Evolutionary conservation across 352 stramenopile species (phyloP).

Genomic region (Thraustochytrium striatum): DNA sequence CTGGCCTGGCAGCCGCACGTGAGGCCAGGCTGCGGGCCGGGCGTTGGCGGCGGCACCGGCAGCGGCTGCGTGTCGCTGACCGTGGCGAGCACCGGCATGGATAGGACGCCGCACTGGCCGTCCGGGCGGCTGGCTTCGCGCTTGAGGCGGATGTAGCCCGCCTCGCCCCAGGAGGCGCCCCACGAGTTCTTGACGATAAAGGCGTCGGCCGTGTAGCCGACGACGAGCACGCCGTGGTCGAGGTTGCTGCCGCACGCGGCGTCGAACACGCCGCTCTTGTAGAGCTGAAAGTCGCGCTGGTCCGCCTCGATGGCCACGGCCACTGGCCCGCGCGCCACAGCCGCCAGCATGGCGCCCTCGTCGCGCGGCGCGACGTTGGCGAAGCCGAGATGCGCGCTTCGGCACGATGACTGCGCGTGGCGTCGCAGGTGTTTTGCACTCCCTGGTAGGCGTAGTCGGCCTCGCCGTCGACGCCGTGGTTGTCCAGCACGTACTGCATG

Average conservation of each 20-base stretch:
- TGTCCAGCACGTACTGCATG: constrained; percentile 78
- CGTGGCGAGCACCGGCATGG: not conserved
- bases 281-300: constrained; percentile 92
- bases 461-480: constrained; percentile 72
- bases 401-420: constrained; percentile 34
- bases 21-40: constrained; percentile 2
- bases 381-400: constrained; percentile 53
- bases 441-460: constrained; percentile 72
- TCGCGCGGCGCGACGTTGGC: constrained; percentile 55
- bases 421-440: constrained; percentile 54
- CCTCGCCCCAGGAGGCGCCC: constrained; percentile 63
- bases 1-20: constrained; percentile 12
- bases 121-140: not conserved
- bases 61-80: constrained; percentile 6
- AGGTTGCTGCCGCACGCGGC: constrained; percentile 79
- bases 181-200: constrained; percentile 98
- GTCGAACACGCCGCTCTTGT: constrained; percentile 84
- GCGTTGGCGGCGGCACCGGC: constrained; percentile 29
- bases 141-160: constrained; percentile 52
- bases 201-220: constrained; percentile 85
- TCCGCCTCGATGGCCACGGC: constrained; percentile 90
- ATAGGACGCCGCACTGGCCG: constrained; percentile 34
- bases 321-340: constrained; percentile 71
- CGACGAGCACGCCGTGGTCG: constrained; percentile 92
- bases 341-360: constrained; percentile 73